Evolutionary conservation across 257 asterid genomes (phyloP).

Genomic region (Coffea eugenioides): DNA sequence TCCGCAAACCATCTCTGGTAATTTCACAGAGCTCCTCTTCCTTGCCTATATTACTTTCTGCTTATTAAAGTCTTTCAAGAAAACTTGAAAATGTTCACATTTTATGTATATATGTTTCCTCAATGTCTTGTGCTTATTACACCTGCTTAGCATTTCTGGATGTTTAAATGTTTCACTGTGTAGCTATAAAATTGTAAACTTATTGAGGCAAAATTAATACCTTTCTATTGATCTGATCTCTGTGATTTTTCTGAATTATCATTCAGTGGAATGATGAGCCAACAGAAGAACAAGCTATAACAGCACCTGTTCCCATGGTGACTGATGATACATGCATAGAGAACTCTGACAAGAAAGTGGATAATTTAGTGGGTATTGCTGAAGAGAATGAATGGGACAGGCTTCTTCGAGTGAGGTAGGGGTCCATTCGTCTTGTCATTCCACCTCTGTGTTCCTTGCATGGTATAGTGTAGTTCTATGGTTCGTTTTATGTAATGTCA

Average conservation of each 20-base stretch:
- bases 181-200: constrained; percentile 9
- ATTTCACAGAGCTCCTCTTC: background rate
- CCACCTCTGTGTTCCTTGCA: background rate
- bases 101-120: background rate
- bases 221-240: background rate
- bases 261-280: constrained; percentile 81
- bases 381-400: constrained; percentile 97
- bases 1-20: background rate
- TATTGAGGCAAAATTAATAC: background rate
- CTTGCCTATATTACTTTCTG: background rate
- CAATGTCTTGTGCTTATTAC: background rate
- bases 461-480: background rate
- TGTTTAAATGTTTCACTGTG: constrained; percentile 1
- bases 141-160: background rate
- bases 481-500: background rate
- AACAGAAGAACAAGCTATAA: constrained; percentile 67
- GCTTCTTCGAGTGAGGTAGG: constrained; percentile 89
- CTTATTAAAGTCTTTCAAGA: background rate
- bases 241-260: constrained; percentile 16
- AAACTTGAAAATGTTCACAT: background rate
- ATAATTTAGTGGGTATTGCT: constrained; percentile 35
- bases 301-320: constrained; percentile 37
- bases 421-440: background rate
- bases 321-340: constrained; percentile 46
- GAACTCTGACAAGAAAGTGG: constrained; percentile 60